A percentile compares a stretch with the other conserved stretches of the same genome.
Evolutionary conservation across 148 eudicot species (phyloP).

Genomic region (Silene conica): DNA sequence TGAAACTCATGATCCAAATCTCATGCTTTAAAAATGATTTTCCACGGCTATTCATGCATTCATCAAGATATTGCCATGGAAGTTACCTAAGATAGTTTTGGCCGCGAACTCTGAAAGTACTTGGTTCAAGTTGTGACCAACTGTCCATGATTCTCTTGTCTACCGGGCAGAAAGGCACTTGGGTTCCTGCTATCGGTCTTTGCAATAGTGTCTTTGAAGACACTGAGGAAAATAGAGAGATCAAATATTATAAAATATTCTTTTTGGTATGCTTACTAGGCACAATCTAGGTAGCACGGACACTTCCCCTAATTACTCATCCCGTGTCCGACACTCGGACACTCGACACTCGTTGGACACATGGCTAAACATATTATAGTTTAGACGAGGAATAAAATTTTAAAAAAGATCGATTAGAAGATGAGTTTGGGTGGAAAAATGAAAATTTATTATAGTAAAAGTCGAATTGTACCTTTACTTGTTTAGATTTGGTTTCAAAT

Average conservation of each 20-base stretch:
- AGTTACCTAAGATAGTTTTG: constrained; percentile 66
- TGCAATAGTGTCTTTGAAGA: constrained; percentile 71
- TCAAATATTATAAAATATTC: background rate
- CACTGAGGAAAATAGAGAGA: constrained; percentile 39
- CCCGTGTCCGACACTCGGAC: too few species aligned
- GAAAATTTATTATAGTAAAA: too few species aligned
- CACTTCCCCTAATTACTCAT: too few species aligned
- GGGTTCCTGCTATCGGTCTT: constrained; percentile 91
- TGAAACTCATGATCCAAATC: background rate
- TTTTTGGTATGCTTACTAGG: background rate
- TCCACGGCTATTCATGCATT: background rate
- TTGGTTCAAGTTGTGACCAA: constrained; percentile 79
- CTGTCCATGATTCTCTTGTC: constrained; percentile 74
- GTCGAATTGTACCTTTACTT: too few species aligned
- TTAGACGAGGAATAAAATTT: too few species aligned
- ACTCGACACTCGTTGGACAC: too few species aligned
- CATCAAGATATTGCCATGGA: background rate
- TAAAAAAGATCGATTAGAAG: too few species aligned
- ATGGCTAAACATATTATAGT: too few species aligned
- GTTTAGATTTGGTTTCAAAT: too few species aligned
- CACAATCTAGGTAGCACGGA: too few species aligned
- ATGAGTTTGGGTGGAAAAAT: too few species aligned
- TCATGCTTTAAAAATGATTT: background rate
- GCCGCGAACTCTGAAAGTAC: constrained; percentile 74
- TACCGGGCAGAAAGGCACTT: constrained; percentile 77